Conservation (phyloP, 2,329 filamentous ascomycete genomes). For the Talaromyces sp. region DNA sequence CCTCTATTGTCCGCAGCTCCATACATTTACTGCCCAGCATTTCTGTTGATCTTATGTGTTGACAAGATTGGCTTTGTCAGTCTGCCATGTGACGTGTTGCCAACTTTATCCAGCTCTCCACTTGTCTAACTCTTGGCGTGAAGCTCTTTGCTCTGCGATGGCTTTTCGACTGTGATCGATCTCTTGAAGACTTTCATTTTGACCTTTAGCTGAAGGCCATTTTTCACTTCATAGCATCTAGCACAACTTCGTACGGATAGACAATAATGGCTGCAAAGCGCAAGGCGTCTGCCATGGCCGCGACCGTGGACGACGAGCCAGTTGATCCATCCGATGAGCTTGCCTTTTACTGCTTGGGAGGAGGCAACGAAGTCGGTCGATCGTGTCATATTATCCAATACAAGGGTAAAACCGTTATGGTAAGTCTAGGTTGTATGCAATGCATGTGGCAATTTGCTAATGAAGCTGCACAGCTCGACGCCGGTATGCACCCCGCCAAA, state of each 20-base stretch:
- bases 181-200: not conserved
- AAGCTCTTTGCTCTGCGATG: constrained; percentile 13
- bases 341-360: constrained; percentile 87
- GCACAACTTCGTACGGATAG: not conserved
- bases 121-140: not conserved
- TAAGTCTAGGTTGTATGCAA: constrained; percentile 43
- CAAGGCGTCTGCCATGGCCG: constrained; percentile 73
- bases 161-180: constrained; percentile 15
- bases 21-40: not conserved
- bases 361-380: constrained; percentile 93
- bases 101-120: not conserved
- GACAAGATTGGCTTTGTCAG: not conserved
- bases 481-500: constrained; percentile 93
- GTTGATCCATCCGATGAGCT: constrained; percentile 92
- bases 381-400: constrained; percentile 98
- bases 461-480: constrained; percentile 69
- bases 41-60: not conserved
- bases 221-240: not conserved
- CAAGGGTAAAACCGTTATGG: constrained; percentile 99
- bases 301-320: constrained; percentile 68
- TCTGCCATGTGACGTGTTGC: not conserved
- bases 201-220: not conserved
- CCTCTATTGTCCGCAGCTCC: not conserved
- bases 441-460: constrained; percentile 10
- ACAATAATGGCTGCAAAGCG: constrained; percentile 81